Percentiles rank a stretch among this genome's conserved stretches.
These are phyloP conservation scores for Lichtheimia corymbifera DNA, from an alignment of 371 early-diverging fungal species.

Conservation along the genomic window DNA sequence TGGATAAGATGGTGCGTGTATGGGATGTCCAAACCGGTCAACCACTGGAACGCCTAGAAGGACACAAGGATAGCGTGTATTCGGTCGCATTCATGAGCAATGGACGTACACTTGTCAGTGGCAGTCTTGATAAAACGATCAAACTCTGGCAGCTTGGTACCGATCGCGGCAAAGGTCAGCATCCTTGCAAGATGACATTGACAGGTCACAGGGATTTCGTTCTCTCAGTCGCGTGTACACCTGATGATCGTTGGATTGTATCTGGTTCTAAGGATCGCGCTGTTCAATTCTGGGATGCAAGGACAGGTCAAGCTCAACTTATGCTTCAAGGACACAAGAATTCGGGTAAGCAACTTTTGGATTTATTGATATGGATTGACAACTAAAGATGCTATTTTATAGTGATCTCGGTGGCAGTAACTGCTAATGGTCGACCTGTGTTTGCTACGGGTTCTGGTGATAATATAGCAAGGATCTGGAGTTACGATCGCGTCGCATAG, in stretches of 20 bases:
- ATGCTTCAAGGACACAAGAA: constrained; percentile 97
- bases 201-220: constrained; percentile 90
- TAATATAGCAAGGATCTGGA: constrained; percentile 93
- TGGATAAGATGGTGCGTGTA: constrained; percentile 87
- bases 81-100: constrained; percentile 93
- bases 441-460: constrained; percentile 99
- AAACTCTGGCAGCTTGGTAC: constrained; percentile 84
- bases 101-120: constrained; percentile 85
- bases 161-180: constrained; percentile 25
- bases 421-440: constrained; percentile 73
- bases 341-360: constrained; percentile 62
- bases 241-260: constrained; percentile 91
- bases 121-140: constrained; percentile 91
- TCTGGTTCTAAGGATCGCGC: constrained; percentile 94
- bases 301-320: constrained; percentile 75
- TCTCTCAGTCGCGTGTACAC: constrained; percentile 91
- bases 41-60: constrained; percentile 82
- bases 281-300: constrained; percentile 94
- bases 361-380: neutral
- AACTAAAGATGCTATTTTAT: neutral
- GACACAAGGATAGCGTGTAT: constrained; percentile 93
- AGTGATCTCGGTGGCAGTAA: constrained; percentile 92
- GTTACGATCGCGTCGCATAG: constrained; percentile 51
- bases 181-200: constrained; percentile 50
- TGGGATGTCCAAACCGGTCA: constrained; percentile 83